Evolutionary conservation across 495 filamentous ascomycete genomes (phyloP).

Genomic region (Sporormia fimetaria): DNA sequence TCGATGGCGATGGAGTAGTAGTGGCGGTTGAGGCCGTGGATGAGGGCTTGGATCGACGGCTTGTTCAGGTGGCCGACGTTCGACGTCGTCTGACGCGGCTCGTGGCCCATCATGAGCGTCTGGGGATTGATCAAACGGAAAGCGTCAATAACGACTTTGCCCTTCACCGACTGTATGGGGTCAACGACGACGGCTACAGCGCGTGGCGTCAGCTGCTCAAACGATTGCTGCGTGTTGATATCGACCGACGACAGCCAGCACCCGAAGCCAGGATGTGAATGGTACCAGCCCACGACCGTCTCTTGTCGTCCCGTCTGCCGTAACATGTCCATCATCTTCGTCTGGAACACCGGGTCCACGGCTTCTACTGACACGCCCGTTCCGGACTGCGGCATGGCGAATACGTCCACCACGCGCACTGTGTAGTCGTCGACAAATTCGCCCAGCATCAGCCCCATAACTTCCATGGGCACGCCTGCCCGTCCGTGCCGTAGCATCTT

Average conservation of each 20-base stretch:
- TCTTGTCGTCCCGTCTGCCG: slow-evolving; percentile 91
- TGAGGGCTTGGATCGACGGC: slow-evolving; percentile 96
- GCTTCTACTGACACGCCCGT: slow-evolving; percentile 97
- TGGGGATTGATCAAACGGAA: slow-evolving; percentile 99
- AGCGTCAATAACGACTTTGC: slow-evolving; percentile 97
- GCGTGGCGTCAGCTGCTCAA: slow-evolving; percentile 92
- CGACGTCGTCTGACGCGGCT: slow-evolving; percentile 95
- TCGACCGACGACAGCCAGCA: slow-evolving; percentile 98
- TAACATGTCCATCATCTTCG: slow-evolving; percentile 99
- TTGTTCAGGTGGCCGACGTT: slow-evolving; percentile 98
- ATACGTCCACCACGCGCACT: slow-evolving; percentile 93
- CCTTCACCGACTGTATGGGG: slow-evolving; percentile 97
- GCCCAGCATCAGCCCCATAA: slow-evolving; percentile 98
- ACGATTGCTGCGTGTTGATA: slow-evolving; percentile 99
- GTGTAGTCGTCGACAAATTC: slow-evolving; percentile 99
- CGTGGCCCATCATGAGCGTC: slow-evolving; percentile 94
- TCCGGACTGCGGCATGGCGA: slow-evolving; percentile 99
- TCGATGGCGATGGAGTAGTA: slow-evolving; percentile 99
- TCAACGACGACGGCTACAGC: slow-evolving; percentile 97
- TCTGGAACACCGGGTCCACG: slow-evolving; percentile 96
- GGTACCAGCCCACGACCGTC: slow-evolving; percentile 97
- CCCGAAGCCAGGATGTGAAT: slow-evolving; percentile 96
- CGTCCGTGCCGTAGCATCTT: slow-evolving; percentile 98
- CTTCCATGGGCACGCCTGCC: slow-evolving; percentile 98
- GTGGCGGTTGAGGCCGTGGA: slow-evolving; percentile 93